Conservation (phyloP, 1,139 yeast species). For the Blastobotrys buckinghamii region DNA sequence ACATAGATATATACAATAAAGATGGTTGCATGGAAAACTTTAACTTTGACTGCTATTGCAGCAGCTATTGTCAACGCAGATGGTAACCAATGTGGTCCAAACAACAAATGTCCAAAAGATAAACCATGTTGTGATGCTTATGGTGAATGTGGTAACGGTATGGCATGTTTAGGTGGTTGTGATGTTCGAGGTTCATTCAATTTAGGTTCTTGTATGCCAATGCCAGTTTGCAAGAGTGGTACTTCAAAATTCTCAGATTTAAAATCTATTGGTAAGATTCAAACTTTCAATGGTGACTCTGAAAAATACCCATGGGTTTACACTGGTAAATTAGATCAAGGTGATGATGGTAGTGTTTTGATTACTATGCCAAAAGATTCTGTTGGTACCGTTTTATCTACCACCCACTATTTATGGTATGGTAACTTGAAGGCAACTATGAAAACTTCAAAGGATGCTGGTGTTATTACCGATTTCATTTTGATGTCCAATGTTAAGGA, state of each 20-base stretch:
- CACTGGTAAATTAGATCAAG: slow-evolving; percentile 47
- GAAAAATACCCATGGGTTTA: slow-evolving; percentile 66
- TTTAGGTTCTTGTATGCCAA: slow-evolving; percentile 61
- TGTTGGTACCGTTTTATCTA: slow-evolving; percentile 74
- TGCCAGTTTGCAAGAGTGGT: slow-evolving; percentile 42
- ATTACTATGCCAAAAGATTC: slow-evolving; percentile 75
- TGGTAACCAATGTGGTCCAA: slow-evolving; percentile 27
- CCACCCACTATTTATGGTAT: slow-evolving; percentile 80
- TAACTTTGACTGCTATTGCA: slow-evolving; percentile 13
- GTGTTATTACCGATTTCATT: slow-evolving; percentile 82
- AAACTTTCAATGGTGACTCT: slow-evolving; percentile 65
- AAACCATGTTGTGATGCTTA: slow-evolving; percentile 76
- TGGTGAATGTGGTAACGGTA: slow-evolving; percentile 77
- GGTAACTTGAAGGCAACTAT: slow-evolving; percentile 69
- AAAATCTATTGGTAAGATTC: slow-evolving; percentile 34
- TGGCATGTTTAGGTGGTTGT: slow-evolving; percentile 75
- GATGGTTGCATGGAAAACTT: slow-evolving; percentile 14
- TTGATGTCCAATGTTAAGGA: slow-evolving; percentile 82
- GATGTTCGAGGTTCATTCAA: slow-evolving; percentile 60
- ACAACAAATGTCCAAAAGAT: slow-evolving; percentile 52
- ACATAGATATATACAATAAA: neutral
- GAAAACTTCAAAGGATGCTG: slow-evolving; percentile 68
- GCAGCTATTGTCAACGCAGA: slow-evolving; percentile 30
- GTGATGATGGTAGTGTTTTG: slow-evolving; percentile 47
- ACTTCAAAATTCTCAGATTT: slow-evolving; percentile 27